Evolutionary conservation across 306 rosid species (phyloP).

Genomic region (Boehmeria nivea): DNA sequence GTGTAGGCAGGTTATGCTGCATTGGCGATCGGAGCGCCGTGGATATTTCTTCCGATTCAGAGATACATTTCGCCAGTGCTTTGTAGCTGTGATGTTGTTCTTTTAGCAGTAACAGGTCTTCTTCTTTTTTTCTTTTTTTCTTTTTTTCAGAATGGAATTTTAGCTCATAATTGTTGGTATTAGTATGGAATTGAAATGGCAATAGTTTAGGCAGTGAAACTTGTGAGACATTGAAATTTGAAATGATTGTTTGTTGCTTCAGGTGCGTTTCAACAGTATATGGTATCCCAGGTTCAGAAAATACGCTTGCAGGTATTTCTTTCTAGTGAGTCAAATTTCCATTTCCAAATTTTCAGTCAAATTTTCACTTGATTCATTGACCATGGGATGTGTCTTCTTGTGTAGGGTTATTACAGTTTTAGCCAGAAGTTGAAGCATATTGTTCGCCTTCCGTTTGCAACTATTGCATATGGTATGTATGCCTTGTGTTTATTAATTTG

Average conservation of each 20-base stretch:
- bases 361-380: neutral
- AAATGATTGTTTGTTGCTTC: constrained; percentile 26
- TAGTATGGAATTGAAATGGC: neutral
- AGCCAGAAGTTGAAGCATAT: constrained; percentile 98
- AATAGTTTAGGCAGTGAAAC: neutral
- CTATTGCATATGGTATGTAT: constrained; percentile 82
- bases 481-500: constrained; percentile 13
- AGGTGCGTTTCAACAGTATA: constrained; percentile 92
- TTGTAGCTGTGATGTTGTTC: constrained; percentile 78
- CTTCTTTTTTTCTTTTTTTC: too few relatives aligned
- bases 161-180: neutral
- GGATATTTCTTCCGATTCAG: constrained; percentile 61
- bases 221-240: too few relatives aligned
- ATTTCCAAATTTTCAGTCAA: neutral
- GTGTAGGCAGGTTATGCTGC: constrained; percentile 70
- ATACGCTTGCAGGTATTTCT: constrained; percentile 80
- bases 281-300: constrained; percentile 94
- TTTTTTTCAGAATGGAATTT: too few relatives aligned
- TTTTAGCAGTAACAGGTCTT: constrained; percentile 74
- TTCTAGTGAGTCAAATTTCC: constrained; percentile 1
- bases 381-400: constrained; percentile 9
- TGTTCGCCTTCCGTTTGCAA: constrained; percentile 87
- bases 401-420: constrained; percentile 96
- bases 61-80: constrained; percentile 50
- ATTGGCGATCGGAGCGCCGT: constrained; percentile 60